Conservation (phyloP, 1,284 basidiomycete genomes). For the Cryptococcus deneoformans region DNA sequence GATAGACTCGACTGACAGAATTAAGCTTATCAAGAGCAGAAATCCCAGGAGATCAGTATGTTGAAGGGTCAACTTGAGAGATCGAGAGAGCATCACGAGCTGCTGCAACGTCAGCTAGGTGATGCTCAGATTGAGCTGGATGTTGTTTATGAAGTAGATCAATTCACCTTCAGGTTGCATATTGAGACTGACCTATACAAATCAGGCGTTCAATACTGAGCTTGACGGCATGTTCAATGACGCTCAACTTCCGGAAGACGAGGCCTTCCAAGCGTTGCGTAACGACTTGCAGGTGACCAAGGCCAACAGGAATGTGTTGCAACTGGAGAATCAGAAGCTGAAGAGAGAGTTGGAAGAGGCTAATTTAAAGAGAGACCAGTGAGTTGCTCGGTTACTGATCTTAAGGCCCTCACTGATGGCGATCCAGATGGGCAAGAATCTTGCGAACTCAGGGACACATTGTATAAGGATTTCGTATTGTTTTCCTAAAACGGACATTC, state of each 20-base stretch:
- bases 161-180: slow-evolving; percentile 2
- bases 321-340: slow-evolving; percentile 73
- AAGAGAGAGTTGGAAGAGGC: slow-evolving; percentile 67
- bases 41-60: slow-evolving; percentile 59
- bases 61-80: slow-evolving; percentile 64
- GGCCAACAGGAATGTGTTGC: slow-evolving; percentile 65
- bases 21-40: slow-evolving; percentile 46
- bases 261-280: slow-evolving; percentile 71
- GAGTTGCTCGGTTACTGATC: slow-evolving; percentile 38
- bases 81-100: slow-evolving; percentile 66
- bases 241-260: slow-evolving; percentile 67
- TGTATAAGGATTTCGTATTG: slow-evolving; percentile 1
- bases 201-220: slow-evolving; percentile 85
- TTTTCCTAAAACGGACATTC: too few species aligned
- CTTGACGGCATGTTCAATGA: slow-evolving; percentile 84
- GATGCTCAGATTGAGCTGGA: slow-evolving; percentile 82
- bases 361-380: slow-evolving; percentile 75
- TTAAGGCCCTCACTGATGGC: not conserved
- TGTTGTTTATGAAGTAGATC: slow-evolving; percentile 78
- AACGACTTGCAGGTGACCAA: slow-evolving; percentile 69
- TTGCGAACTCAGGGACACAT: slow-evolving; percentile 58
- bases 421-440: slow-evolving; percentile 61
- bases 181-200: slow-evolving; percentile 3
- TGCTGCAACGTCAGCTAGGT: slow-evolving; percentile 68
- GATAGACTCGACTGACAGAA: not conserved